Evolutionary conservation across 192 early-diverging fungal genomes (phyloP), one percentile per base, ranked within the genome.

Genomic region (Coemansia sp.): DNA sequence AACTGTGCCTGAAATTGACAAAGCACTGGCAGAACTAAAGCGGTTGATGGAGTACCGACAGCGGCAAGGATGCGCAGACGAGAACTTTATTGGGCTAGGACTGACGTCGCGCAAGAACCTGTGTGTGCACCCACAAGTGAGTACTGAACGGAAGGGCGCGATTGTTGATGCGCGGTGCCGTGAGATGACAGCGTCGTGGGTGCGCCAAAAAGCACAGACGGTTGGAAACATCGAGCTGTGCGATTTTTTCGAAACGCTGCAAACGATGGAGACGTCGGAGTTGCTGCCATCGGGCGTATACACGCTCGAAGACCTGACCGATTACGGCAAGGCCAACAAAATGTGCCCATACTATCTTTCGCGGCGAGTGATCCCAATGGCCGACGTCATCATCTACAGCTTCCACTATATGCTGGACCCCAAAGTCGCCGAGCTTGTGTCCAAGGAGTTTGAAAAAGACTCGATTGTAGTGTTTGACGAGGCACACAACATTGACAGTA

Each of bases 331-430:
- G 49, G 70, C 83, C 5, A 88, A 90, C 49, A 83, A 72, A 8
- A 89, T 88, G 62, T 99, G 98, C 75, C 98, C 98, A 8, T 99
- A 99, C 67, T 99, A 93, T 60, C 81, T 98, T 60, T 85, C 93
- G 34, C 83, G 98, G 23, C 81, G 92, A 31, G 81, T 93, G 82
- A 85, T 98, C 57, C 74, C 89, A 15, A 87, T 90, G 72, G 92
- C 96, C 23, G 95, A 99, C 78, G 95, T 97, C 11, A 83, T 99
- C 61, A 98, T 99, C 38, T 99, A 98, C 82, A 93, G 91, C 62
- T 99, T 98, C 69, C 96, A 99, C 69, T 99, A 99, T 68, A 85
- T 99, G 82, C 81, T 99, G n/a, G 98, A 99, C 74, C 98, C 98
- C 19, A 99, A 99, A 79, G 96, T 99, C 2, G 98, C 98, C 5